A percentile compares a stretch with the other conserved stretches of the same genome.
phyloP scores from a whole-genome alignment of 352 stramenopile species.

The Phytophthora uliginosa region DNA sequence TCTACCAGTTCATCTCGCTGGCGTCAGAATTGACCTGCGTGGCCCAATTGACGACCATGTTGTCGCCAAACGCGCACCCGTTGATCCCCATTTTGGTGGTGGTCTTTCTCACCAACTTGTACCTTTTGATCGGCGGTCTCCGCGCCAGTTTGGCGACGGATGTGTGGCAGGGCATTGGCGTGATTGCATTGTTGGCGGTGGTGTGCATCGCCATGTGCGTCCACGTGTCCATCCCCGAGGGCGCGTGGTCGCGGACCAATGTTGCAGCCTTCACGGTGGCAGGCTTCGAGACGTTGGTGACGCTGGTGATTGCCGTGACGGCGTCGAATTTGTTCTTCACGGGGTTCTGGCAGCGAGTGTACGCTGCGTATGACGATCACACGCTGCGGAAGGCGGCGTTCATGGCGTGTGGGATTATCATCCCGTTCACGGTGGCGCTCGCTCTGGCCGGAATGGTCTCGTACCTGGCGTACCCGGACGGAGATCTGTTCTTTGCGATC shows the following conservation, averaged over 20 bases:
- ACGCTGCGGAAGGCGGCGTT: constrained; percentile 60
- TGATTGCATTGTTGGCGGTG: constrained; percentile 63
- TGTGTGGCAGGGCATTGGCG: constrained; percentile 77
- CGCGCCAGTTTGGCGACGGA: constrained; percentile 80
- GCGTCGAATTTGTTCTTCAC: constrained; percentile 84
- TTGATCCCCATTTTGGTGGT: constrained; percentile 75
- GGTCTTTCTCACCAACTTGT: constrained; percentile 76
- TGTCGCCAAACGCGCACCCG: constrained; percentile 58
- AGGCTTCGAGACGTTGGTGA: constrained; percentile 82
- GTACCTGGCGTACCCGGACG: constrained; percentile 68
- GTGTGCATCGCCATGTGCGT: constrained; percentile 76
- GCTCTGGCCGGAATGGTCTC: constrained; percentile 80
- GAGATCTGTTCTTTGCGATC: constrained; percentile 76
- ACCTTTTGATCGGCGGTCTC: constrained; percentile 78
- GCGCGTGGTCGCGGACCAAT: constrained; percentile 61
- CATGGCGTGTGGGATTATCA: constrained; percentile 59
- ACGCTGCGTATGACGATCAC: constrained; percentile 61
- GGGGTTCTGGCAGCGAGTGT: constrained; percentile 85
- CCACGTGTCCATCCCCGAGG: constrained; percentile 56
- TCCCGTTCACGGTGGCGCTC: constrained; percentile 78
- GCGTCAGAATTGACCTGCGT: constrained; percentile 77
- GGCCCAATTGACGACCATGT: constrained; percentile 56
- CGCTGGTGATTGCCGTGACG: constrained; percentile 71
- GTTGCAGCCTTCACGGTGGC: constrained; percentile 68
- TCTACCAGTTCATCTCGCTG: constrained; percentile 89